Conservation (phyloP, 2,329 filamentous ascomycete species). For the Claviceps purpurea region DNA sequence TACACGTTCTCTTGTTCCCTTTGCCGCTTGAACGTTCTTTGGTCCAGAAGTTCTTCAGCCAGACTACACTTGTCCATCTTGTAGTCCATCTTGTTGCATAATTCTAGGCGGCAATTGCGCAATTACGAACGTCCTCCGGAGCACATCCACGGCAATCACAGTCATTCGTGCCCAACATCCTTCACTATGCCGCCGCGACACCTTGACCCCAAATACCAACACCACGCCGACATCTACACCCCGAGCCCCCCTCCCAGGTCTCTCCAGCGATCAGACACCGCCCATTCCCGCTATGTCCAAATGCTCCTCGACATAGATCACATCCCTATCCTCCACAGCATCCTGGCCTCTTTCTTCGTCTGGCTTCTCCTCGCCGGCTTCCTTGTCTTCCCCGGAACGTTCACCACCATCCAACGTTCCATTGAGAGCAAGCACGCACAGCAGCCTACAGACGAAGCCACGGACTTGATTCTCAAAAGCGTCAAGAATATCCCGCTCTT, state of each 20-base stretch:
- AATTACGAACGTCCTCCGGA: background rate
- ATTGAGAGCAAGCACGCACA: conserved; percentile 10
- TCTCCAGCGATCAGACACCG: conserved; percentile 11
- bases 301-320: conserved; percentile 34
- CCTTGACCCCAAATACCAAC: conserved; percentile 5
- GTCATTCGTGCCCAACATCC: background rate
- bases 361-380: conserved; percentile 40
- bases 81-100: no score
- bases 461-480: conserved; percentile 12
- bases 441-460: conserved; percentile 8
- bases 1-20: no score
- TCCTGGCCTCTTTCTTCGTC: conserved; percentile 24
- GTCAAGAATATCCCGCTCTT: conserved; percentile 26
- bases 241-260: conserved; percentile 3
- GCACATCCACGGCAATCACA: background rate
- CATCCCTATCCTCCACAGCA: conserved; percentile 32
- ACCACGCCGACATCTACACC: background rate
- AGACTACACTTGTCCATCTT: no score
- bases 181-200: conserved; percentile 3
- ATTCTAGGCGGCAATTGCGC: no score
- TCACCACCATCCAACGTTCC: conserved; percentile 25
- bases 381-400: conserved; percentile 38
- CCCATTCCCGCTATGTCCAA: conserved; percentile 26
- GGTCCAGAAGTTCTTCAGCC: no score
- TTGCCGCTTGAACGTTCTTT: no score